Conservation (phyloP, 2,329 filamentous ascomycete species). For the Colletotrichum liriopes region DNA sequence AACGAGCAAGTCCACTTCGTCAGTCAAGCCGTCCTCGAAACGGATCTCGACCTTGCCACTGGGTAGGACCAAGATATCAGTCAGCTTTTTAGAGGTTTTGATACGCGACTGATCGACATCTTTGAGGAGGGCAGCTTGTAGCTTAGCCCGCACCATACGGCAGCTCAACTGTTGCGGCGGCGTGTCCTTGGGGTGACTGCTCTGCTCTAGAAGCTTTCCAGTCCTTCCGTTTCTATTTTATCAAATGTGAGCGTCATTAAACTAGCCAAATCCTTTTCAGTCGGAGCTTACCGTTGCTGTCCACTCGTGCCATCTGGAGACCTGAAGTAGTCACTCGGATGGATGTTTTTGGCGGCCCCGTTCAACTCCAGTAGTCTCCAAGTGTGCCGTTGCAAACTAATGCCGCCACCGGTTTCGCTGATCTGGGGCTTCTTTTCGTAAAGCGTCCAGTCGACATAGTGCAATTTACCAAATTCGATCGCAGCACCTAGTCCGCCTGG, state of each 20-base stretch:
- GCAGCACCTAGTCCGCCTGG: slow-evolving; percentile 51
- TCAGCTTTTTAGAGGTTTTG: slow-evolving; percentile 61
- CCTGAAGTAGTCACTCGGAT: slow-evolving; percentile 51
- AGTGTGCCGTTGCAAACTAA: slow-evolving; percentile 54
- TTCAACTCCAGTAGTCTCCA: slow-evolving; percentile 54
- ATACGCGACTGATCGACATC: slow-evolving; percentile 61
- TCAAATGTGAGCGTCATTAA: not conserved
- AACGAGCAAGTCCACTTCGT: slow-evolving; percentile 63
- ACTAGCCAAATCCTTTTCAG: not conserved
- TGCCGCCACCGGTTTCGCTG: slow-evolving; percentile 56
- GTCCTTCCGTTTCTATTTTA: slow-evolving; percentile 51
- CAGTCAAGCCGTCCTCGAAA: slow-evolving; percentile 61
- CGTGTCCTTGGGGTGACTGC: slow-evolving; percentile 44
- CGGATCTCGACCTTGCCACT: slow-evolving; percentile 55
- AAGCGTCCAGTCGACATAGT: slow-evolving; percentile 52
- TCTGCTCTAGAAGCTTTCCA: slow-evolving; percentile 48
- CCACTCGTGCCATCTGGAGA: slow-evolving; percentile 46
- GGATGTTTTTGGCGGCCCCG: slow-evolving; percentile 51
- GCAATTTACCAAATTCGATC: slow-evolving; percentile 50
- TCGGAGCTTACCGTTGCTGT: slow-evolving; percentile 46
- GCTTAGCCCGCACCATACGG: slow-evolving; percentile 52
- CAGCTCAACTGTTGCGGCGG: slow-evolving; percentile 49
- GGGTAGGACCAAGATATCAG: slow-evolving; percentile 54
- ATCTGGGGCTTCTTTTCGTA: slow-evolving; percentile 56
- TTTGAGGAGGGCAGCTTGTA: slow-evolving; percentile 65